Percentiles rank a stretch among this genome's conserved stretches.
phyloP scores from a whole-genome alignment of 352 stramenopile species.

The Thalassiosira delicatula region DNA sequence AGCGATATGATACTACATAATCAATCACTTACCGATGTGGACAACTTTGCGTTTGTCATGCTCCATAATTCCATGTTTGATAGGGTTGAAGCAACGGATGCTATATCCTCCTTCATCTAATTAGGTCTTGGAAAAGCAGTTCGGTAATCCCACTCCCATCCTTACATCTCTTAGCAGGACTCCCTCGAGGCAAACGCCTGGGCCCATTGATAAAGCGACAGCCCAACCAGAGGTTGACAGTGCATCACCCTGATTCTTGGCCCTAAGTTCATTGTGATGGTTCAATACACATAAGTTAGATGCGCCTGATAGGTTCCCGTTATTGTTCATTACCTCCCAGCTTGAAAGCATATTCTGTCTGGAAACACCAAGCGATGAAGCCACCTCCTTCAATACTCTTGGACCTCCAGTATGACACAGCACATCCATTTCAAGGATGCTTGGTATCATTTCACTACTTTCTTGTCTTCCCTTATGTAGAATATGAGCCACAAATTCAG shows the following conservation, averaged over 20 bases:
- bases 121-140: too few relatives aligned
- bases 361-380: neutral
- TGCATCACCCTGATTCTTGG: too few relatives aligned
- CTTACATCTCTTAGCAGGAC: too few relatives aligned
- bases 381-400: constrained; percentile 11
- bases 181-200: neutral
- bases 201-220: constrained; percentile 1
- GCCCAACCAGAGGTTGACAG: neutral
- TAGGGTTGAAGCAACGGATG: too few relatives aligned
- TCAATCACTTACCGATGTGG: neutral
- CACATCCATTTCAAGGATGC: neutral
- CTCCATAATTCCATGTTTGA: too few relatives aligned
- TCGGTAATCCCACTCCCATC: too few relatives aligned
- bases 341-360: neutral
- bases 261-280: too few relatives aligned
- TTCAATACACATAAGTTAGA: neutral
- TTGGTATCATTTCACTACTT: too few relatives aligned
- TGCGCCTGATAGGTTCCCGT: neutral
- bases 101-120: too few relatives aligned
- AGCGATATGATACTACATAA: neutral
- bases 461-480: constrained; percentile 1
- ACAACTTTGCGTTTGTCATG: constrained; percentile 12
- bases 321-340: neutral
- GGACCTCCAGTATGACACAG: constrained; percentile 18
- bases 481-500: neutral